Evolutionary conservation across 228 moss, liverwort and hornwort genomes (phyloP).

Genomic region (Sphagnum magellanicum): DNA sequence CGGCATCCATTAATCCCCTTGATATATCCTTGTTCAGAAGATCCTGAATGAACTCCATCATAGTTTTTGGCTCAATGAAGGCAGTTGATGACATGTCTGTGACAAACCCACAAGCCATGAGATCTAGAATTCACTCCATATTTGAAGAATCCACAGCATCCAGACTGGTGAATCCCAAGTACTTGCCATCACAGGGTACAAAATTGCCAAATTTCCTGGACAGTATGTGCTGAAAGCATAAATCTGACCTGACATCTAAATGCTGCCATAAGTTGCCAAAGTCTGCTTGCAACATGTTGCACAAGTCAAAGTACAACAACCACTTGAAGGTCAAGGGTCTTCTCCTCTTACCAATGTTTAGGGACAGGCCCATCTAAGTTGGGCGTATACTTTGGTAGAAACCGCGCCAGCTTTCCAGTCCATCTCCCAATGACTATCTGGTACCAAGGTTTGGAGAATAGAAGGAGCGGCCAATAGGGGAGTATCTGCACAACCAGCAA

Average conservation of each 20-base stretch:
- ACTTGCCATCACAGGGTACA: too few relatives aligned
- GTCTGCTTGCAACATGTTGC: too few relatives aligned
- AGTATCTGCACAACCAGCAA: constrained; percentile 43
- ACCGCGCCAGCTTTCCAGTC: constrained; percentile 99
- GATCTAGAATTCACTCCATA: too few relatives aligned
- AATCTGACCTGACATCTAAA: too few relatives aligned
- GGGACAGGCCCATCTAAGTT: constrained; percentile 95
- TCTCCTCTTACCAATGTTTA: constrained; percentile 69
- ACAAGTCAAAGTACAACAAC: too few relatives aligned
- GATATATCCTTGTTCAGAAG: constrained; percentile 24
- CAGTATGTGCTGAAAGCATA: too few relatives aligned
- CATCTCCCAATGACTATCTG: constrained; percentile 83
- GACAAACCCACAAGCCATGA: not conserved
- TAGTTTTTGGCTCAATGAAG: constrained; percentile 40
- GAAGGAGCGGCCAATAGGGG: constrained; percentile 94
- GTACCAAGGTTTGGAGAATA: constrained; percentile 90
- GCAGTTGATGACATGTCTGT: constrained; percentile 49
- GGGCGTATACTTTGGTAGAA: constrained; percentile 98
- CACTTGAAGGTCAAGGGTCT: too few relatives aligned
- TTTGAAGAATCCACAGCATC: too few relatives aligned
- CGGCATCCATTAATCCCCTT: constrained; percentile 23
- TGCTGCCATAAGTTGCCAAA: too few relatives aligned
- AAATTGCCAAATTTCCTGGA: too few relatives aligned
- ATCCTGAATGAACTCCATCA: constrained; percentile 33
- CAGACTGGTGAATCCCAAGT: too few relatives aligned